Evolutionary conservation across 257 asterid genomes (phyloP).

Genomic region (Forsythia viridissima): DNA sequence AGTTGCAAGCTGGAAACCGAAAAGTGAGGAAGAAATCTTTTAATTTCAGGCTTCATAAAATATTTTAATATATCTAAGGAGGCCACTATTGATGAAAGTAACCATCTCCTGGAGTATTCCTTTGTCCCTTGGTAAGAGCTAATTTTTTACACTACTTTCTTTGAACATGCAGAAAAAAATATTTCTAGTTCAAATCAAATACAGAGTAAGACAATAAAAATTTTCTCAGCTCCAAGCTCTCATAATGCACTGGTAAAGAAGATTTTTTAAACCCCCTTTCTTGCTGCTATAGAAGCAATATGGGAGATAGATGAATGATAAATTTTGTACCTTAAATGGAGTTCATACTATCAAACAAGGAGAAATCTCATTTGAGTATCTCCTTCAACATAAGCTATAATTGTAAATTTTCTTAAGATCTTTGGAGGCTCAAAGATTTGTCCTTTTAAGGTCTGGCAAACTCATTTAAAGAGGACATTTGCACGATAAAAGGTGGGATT

Average conservation of each 20-base stretch:
- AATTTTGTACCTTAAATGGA: not conserved
- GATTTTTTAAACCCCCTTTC: not conserved
- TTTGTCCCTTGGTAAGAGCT: not conserved
- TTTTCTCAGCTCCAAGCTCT: constrained; percentile 5
- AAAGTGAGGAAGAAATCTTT: not conserved
- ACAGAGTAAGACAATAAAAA: not conserved
- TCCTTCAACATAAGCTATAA: not conserved
- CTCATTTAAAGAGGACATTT: constrained; percentile 3
- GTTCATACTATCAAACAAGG: not conserved
- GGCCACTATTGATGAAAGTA: not conserved
- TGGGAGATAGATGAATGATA: not conserved
- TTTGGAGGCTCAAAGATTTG: not conserved
- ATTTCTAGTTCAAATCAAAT: not conserved
- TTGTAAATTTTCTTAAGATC: not conserved
- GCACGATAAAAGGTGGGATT: not conserved
- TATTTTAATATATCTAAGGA: not conserved
- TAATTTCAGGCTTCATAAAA: not conserved
- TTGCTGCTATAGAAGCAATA: not conserved
- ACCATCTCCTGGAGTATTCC: not conserved
- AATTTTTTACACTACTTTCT: not conserved
- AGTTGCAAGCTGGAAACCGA: not conserved
- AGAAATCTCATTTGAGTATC: not conserved
- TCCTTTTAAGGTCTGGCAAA: not conserved
- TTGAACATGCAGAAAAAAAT: not conserved
- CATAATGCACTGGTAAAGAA: not conserved